phyloP scores from a whole-genome alignment of 495 filamentous ascomycete species.

The Xylaria curta region DNA sequence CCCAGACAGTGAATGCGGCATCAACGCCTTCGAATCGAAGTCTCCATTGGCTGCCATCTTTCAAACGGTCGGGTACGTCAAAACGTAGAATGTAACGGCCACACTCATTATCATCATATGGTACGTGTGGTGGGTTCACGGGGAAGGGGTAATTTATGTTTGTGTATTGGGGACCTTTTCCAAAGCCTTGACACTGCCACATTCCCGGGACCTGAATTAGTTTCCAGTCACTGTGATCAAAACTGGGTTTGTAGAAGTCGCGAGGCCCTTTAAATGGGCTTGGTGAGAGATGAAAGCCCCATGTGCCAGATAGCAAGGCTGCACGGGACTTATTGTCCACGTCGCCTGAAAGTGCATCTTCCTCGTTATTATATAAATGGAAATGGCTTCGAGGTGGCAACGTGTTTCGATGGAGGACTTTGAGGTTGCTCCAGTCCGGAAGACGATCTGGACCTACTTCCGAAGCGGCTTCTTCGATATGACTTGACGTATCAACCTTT shows the following conservation, averaged over 20 bases:
- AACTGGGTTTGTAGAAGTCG: slow-evolving; percentile 46
- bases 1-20: slow-evolving; percentile 69
- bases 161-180: slow-evolving; percentile 67
- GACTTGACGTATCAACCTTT: neutral
- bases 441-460: slow-evolving; percentile 35
- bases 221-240: slow-evolving; percentile 54
- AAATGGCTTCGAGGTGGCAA: slow-evolving; percentile 68
- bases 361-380: slow-evolving; percentile 51
- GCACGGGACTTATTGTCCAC: slow-evolving; percentile 42
- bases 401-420: slow-evolving; percentile 68
- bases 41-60: slow-evolving; percentile 49
- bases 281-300: slow-evolving; percentile 62
- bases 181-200: slow-evolving; percentile 74
- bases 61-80: slow-evolving; percentile 43
- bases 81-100: slow-evolving; percentile 67
- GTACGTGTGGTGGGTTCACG: slow-evolving; percentile 64
- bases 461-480: neutral
- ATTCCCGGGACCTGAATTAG: slow-evolving; percentile 68
- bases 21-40: slow-evolving; percentile 76
- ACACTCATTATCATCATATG: slow-evolving; percentile 68
- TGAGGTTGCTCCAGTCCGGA: slow-evolving; percentile 66
- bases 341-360: slow-evolving; percentile 40
- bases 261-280: slow-evolving; percentile 55
- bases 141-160: slow-evolving; percentile 71
- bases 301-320: slow-evolving; percentile 60